Evolutionary conservation across 306 rosid genomes (phyloP), one percentile per base, ranked within the genome.

Genomic region (Crataegus laevigata): DNA sequence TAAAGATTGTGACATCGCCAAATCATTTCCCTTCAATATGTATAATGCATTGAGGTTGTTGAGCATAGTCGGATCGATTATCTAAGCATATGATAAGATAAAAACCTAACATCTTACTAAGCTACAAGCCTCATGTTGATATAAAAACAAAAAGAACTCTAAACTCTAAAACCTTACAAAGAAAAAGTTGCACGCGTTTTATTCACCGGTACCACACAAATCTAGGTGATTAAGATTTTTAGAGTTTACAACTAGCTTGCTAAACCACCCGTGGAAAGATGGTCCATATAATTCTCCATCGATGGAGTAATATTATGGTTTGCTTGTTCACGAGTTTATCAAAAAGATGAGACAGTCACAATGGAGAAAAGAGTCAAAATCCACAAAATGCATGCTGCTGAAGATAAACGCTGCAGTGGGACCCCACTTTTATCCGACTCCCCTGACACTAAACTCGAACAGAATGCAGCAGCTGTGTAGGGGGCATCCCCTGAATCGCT

Each of bases 401-500:
- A 28, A 51, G 74, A 55, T 47, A 51, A 18, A 67, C 36, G 80
- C 57, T 76, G 66, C 13, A 28, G 78, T 69, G 82, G 85, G 85
- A 22, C 87, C 89, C 67, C 75, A 32, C 32, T 11, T 19, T 40
- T 40, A 70, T 87, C 76, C 75, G 85, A 83, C 76, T 79, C 64
- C 58, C 19, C 32, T 60, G 63, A 69, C 85, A 88, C 91, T 84
- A 61, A 85, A 67, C 85, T 78, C 73, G 12, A 82, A 80, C 60
- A 57, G 32, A 73, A 84, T 74, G 81, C 77, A 61, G 43, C 64
- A 55, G 28, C 19, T 38, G 11, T 25, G 89, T 84, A 55, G 83
- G 91, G 94, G 96, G 89, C 90, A 57, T 8, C 74, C 81, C 82
- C 82, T 22, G 73, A 74, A 84, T 77, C 75, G 76, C 91, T 87